Percentiles rank a stretch among this genome's conserved stretches.
phyloP scores from a whole-genome alignment of 768 basidiomycete genomes.

The Candolleomyces eurysporus region DNA sequence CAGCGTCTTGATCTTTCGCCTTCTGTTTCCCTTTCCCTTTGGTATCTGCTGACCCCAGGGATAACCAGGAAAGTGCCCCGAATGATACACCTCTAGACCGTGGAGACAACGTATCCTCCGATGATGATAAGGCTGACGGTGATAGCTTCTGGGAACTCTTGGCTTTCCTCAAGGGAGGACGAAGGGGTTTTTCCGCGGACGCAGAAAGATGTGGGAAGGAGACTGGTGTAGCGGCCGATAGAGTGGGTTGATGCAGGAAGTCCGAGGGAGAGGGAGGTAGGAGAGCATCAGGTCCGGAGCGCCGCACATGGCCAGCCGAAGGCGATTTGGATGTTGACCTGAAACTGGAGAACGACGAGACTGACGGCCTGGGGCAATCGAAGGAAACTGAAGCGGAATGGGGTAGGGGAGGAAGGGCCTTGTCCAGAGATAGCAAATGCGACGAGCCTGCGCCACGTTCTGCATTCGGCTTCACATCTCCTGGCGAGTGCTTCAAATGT shows the following conservation, averaged over 20 bases:
- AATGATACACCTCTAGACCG: constrained; percentile 59
- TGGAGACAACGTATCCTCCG: constrained; percentile 21
- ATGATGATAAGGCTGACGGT: constrained; percentile 5
- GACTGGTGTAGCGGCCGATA: constrained; percentile 8
- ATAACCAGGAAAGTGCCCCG: constrained; percentile 41
- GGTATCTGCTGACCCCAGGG: constrained; percentile 29
- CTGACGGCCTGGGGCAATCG: constrained; percentile 17
- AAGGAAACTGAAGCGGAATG: constrained; percentile 5
- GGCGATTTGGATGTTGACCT: neutral
- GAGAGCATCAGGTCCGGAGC: neutral
- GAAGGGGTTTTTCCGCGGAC: constrained; percentile 2
- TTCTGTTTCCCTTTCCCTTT: constrained; percentile 49
- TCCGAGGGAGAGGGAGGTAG: neutral
- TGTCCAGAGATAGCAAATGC: constrained; percentile 11
- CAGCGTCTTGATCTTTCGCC: constrained; percentile 16
- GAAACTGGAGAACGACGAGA: neutral
- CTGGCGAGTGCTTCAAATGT: neutral
- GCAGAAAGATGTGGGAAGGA: constrained; percentile 22
- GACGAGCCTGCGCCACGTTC: constrained; percentile 2
- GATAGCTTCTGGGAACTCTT: constrained; percentile 48
- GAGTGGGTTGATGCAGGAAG: neutral
- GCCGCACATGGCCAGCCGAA: neutral
- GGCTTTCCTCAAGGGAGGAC: constrained; percentile 39
- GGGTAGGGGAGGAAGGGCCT: constrained; percentile 23
- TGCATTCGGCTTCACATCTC: neutral